Evolutionary conservation across 768 basidiomycete species (phyloP).

Genomic region (Lanmaoa pseudosensibilis): DNA sequence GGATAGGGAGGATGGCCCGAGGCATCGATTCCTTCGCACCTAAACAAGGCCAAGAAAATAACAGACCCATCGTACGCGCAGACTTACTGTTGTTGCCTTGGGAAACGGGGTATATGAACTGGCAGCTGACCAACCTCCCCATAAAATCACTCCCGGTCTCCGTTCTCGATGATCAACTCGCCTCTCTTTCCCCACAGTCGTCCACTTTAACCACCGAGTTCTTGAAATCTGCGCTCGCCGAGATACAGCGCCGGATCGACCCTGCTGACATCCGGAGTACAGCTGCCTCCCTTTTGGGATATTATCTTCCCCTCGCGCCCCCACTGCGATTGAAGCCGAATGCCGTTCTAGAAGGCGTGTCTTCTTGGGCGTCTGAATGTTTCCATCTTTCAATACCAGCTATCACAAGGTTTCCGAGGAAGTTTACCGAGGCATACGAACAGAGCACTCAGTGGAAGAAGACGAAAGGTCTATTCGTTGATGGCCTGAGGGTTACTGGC

Average conservation of each 20-base stretch:
- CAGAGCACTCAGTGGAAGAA: slow-evolving; percentile 2
- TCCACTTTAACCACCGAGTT: slow-evolving; percentile 23
- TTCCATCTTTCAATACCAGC: slow-evolving; percentile 22
- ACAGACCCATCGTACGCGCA: slow-evolving; percentile 43
- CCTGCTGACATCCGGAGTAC: slow-evolving; percentile 55
- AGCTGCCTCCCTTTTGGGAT: slow-evolving; percentile 69
- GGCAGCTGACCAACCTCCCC: slow-evolving; percentile 65
- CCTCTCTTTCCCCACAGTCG: slow-evolving; percentile 11
- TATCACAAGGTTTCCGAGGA: slow-evolving; percentile 21
- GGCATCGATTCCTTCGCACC: slow-evolving; percentile 50
- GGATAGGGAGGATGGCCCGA: slow-evolving; percentile 83
- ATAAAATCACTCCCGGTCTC: slow-evolving; percentile 54
- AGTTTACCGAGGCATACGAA: slow-evolving; percentile 24
- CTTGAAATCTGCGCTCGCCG: slow-evolving; percentile 27
- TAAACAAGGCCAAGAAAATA: not conserved
- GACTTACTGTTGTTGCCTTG: slow-evolving; percentile 81
- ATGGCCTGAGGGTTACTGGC: slow-evolving; percentile 16
- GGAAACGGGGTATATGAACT: slow-evolving; percentile 68
- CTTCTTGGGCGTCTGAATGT: slow-evolving; percentile 52
- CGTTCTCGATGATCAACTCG: slow-evolving; percentile 12
- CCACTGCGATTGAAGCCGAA: slow-evolving; percentile 47
- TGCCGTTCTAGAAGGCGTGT: slow-evolving; percentile 54
- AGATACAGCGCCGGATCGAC: slow-evolving; percentile 42
- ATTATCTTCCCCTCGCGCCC: slow-evolving; percentile 55
- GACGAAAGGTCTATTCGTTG: slow-evolving; percentile 26